These are phyloP conservation scores for Candida frijolesensis DNA, from an alignment of 1,139 yeast species.

Conservation along the genomic window DNA sequence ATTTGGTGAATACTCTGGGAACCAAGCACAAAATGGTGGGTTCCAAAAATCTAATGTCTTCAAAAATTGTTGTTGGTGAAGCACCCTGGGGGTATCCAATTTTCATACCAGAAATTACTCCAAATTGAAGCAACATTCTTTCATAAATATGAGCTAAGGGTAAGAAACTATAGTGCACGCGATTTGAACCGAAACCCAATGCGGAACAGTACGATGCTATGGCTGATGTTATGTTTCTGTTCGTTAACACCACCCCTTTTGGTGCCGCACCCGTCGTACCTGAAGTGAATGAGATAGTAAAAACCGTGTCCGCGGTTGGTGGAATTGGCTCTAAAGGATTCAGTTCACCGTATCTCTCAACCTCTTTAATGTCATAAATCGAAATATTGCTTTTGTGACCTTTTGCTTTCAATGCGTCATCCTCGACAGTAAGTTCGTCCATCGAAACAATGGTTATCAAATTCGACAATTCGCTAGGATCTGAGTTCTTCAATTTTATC, in stretches of 20 bases:
- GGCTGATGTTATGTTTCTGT: conserved; percentile 54
- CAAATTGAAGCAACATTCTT: conserved; percentile 30
- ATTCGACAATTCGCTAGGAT: conserved; percentile 24
- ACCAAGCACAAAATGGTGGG: conserved; percentile 41
- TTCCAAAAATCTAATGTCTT: conserved; percentile 36
- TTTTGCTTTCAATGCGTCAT: conserved; percentile 14
- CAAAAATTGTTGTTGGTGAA: conserved; percentile 39
- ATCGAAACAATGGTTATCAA: conserved; percentile 36
- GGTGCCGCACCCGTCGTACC: conserved; percentile 75
- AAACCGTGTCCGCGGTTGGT: conserved; percentile 54
- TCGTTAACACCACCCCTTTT: conserved; percentile 70
- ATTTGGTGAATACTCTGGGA: conserved; percentile 41
- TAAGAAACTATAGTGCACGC: conserved; percentile 21
- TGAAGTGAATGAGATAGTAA: conserved; percentile 74
- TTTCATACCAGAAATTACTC: conserved; percentile 29
- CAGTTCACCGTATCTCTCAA: conserved; percentile 53
- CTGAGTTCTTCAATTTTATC: conserved; percentile 27
- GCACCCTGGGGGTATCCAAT: conserved; percentile 45
- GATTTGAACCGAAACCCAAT: conserved; percentile 14
- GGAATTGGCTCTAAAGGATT: conserved; percentile 46
- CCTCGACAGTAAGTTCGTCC: conserved; percentile 37
- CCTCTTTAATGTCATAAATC: conserved; percentile 52
- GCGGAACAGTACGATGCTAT: conserved; percentile 27
- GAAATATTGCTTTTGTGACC: conserved; percentile 29
- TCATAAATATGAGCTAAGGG: conserved; percentile 68